These are phyloP conservation scores for Malassezia nana DNA, from an alignment of 1,284 basidiomycete genomes.

Conservation along the genomic window DNA sequence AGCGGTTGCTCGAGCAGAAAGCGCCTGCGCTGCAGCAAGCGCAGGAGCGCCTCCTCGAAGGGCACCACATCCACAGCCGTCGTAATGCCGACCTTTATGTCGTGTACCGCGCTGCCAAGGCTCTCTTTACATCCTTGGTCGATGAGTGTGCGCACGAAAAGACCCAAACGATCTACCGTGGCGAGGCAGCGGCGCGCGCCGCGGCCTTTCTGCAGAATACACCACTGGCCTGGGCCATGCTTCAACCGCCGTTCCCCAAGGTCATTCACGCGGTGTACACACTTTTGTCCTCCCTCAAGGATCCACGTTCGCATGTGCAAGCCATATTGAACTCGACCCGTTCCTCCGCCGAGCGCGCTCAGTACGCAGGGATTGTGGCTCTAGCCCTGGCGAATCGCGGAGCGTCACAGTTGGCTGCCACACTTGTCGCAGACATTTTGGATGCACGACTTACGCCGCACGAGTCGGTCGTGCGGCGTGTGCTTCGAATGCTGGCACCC, in stretches of 20 bases:
- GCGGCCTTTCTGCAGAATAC: slow-evolving; percentile 6
- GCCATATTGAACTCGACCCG: not conserved
- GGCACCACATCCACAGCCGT: not conserved
- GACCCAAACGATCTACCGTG: not conserved
- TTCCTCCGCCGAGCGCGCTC: not conserved
- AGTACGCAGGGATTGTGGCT: slow-evolving; percentile 3
- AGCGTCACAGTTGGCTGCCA: slow-evolving; percentile 7
- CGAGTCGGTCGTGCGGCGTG: slow-evolving; percentile 12
- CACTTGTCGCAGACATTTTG: not conserved
- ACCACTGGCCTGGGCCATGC: slow-evolving; percentile 10
- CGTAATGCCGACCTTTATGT: not conserved
- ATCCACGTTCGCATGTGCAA: slow-evolving; percentile 3
- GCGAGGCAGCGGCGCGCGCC: not conserved
- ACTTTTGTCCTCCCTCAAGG: not conserved
- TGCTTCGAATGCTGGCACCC: slow-evolving; percentile 6
- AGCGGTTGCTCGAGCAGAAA: not conserved
- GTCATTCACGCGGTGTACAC: slow-evolving; percentile 13
- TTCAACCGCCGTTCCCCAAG: slow-evolving; percentile 14
- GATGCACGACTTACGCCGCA: not conserved
- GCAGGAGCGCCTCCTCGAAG: slow-evolving; percentile 5
- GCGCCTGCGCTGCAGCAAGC: not conserved
- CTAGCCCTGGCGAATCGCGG: slow-evolving; percentile 15
- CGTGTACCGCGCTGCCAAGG: slow-evolving; percentile 1
- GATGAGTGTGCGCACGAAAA: not conserved
- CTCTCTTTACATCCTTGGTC: not conserved